Evolutionary conservation across 1,284 basidiomycete genomes (phyloP), one percentile per base, ranked within the genome.

Genomic region (Malassezia arunalokei): DNA sequence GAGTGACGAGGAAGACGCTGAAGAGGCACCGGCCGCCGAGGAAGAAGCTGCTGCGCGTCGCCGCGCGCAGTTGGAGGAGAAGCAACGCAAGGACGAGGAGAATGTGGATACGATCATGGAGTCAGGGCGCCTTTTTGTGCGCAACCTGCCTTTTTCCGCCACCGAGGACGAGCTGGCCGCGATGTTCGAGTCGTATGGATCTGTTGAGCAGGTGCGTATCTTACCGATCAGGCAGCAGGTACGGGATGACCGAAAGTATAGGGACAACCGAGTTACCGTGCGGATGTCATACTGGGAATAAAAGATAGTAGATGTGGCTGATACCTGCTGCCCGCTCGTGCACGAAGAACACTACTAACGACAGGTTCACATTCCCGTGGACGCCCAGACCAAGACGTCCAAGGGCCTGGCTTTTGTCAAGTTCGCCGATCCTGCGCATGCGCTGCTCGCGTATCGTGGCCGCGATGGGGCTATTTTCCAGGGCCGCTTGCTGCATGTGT

Each of bases 381-480:
- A 87, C 60, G 63, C 78, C 0, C 69, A 76, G 0, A 82, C 83
- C 3, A 83, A 82, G 62, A 78, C 81, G 17, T 75, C 83, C 0
- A 92, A 91, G 74, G 92, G 43, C 75, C 70, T 78, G 11, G 78
- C 77, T 1, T 98, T 90, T 62, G 80, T 95, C 17, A 82, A 82
- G 1, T 98, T 86, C 65, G 74, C 74, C 3, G 76, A 81, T 7
- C 76, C 86, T 0, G 68, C 79, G 1, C 77, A 81, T 42, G 91
- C 92, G 0, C 68, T 90, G 0, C 75, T 78, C 0, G 92, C 91
- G 0, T 88, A 83, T 60, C 79, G 83, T 54, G 78, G 78, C 0
- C 79, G 94, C 30, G 91, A 98, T 71, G 84, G 83, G 59, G 83
- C 79, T 42, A 84, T 87, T 0, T 92, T 95, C 74, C 89, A 94